Evolutionary conservation across 2,329 filamentous ascomycete species (phyloP).

Genomic region (Pestalotiopsis sp.): DNA sequence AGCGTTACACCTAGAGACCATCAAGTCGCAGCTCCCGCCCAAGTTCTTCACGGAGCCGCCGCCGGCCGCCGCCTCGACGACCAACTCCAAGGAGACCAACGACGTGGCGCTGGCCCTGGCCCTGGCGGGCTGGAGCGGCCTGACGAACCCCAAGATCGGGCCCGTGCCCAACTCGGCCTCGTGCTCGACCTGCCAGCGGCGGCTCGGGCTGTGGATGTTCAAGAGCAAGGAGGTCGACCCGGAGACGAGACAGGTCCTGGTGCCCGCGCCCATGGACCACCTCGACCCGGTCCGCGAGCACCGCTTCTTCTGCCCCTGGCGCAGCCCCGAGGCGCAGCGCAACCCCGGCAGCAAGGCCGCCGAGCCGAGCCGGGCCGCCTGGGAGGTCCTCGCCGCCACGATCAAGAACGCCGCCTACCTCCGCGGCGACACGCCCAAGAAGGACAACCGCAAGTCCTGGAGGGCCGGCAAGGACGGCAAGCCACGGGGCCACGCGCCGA

Average conservation of each 20-base stretch:
- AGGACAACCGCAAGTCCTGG: constrained; percentile 27
- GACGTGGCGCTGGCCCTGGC: constrained; percentile 67
- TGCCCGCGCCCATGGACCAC: constrained; percentile 62
- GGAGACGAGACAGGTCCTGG: constrained; percentile 49
- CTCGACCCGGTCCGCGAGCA: constrained; percentile 73
- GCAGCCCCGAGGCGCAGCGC: constrained; percentile 63
- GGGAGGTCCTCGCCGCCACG: constrained; percentile 55
- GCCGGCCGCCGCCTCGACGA: constrained; percentile 25
- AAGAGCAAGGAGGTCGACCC: constrained; percentile 68
- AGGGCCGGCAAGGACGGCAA: constrained; percentile 14
- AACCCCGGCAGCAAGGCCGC: constrained; percentile 39
- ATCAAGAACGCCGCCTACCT: constrained; percentile 60
- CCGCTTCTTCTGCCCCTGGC: constrained; percentile 83
- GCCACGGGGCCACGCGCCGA: background rate
- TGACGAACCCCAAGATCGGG: constrained; percentile 53
- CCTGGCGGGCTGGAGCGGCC: constrained; percentile 75
- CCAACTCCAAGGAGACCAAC: constrained; percentile 44
- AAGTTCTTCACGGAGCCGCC: constrained; percentile 54
- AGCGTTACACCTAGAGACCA: constrained; percentile 48
- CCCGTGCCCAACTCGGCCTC: constrained; percentile 71
- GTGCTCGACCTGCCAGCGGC: constrained; percentile 84
- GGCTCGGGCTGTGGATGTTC: constrained; percentile 93
- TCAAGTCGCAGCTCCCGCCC: constrained; percentile 49
- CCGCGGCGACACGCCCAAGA: constrained; percentile 31
- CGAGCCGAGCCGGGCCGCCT: constrained; percentile 45